Base-by-base conservation (phyloP, 306 rosid genomes). In the Castanea mollissima region DNA sequence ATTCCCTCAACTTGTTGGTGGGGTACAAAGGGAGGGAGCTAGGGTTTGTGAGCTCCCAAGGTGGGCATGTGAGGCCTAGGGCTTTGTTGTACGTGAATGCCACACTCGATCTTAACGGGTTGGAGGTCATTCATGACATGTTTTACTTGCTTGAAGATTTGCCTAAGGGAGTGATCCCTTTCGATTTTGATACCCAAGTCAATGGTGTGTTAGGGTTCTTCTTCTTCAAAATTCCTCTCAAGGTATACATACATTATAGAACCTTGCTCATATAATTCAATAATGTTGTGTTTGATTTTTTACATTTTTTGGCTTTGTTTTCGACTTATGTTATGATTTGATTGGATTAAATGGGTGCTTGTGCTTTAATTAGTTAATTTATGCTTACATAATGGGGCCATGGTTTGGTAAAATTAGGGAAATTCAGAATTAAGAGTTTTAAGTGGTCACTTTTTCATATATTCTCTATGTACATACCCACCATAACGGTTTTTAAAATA, bases 1-100 rank as follows among this genome's bases (percentile, higher is more conserved):
- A 90, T 55, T 73, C 86, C 25, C 85, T 95, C 38, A 67, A 1
- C 69, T 87, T 89, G 57, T 78, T 86, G 7, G 82, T 95, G 15
- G 99, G 96, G 3, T 95, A 92, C 84, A 89, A 98, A 4, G 94
- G 90, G 23, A 88, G 92, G 15, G 86, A 82, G 77, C 76, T 95
- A 0, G 98, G 96, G 62, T 20, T 82, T 0, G 94, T 92, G 60
- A 77, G 74, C 64, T 83, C 94, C 25, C 80, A 31, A 4, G 93
- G 97, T 2, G 94, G 92, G 3, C 82, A 58, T 4, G 78, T 92
- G 19, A 84, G 77, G 79, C 92, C 97, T 23, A 88, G 97, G 6
- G 85, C 83, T 0, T 86, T 88, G 5, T 90, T 97, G 16, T 91
- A 87, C 69, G 87, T 91, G 6, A 25, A 25, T 25, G 27, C 27